Evolutionary conservation across 1,139 yeast genomes (phyloP).

Genomic region (Geotrichum restrictum): DNA sequence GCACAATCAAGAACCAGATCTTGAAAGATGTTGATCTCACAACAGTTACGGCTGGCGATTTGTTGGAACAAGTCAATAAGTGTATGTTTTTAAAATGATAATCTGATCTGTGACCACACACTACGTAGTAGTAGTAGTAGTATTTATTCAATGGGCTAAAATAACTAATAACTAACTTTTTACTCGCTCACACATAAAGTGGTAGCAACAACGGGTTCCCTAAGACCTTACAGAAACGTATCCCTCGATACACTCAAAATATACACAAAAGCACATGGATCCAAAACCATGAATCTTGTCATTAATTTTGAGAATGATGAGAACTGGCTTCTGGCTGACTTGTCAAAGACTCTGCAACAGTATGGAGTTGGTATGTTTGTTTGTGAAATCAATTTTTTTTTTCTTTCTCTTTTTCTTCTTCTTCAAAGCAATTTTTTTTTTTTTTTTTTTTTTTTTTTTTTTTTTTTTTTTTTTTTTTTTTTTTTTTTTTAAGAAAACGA

Average conservation of each 20-base stretch:
- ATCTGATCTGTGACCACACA: too few relatives aligned
- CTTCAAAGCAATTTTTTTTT: background rate
- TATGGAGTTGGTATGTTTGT: constrained; percentile 55
- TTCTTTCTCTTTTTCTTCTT: background rate
- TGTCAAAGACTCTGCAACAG: constrained; percentile 50
- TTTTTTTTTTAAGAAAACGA: constrained; percentile 53
- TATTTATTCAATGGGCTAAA: too few relatives aligned
- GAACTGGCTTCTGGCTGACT: constrained; percentile 56
- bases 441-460: background rate
- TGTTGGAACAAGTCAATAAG: constrained; percentile 44
- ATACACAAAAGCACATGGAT: constrained; percentile 91
- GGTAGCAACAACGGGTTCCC: constrained; percentile 62
- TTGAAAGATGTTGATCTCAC: constrained; percentile 69
- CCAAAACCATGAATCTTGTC: constrained; percentile 88
- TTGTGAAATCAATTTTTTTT: too few relatives aligned
- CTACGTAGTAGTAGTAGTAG: too few relatives aligned
- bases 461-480: background rate
- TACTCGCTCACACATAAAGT: constrained; percentile 33
- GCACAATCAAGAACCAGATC: constrained; percentile 82
- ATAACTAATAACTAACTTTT: too few relatives aligned
- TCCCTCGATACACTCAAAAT: constrained; percentile 72
- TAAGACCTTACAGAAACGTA: constrained; percentile 81
- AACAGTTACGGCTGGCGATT: constrained; percentile 59
- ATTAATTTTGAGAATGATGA: constrained; percentile 82
- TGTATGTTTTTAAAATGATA: too few relatives aligned